phyloP scores from a whole-genome alignment of 495 filamentous ascomycete species.

The Penicillium angulare region DNA sequence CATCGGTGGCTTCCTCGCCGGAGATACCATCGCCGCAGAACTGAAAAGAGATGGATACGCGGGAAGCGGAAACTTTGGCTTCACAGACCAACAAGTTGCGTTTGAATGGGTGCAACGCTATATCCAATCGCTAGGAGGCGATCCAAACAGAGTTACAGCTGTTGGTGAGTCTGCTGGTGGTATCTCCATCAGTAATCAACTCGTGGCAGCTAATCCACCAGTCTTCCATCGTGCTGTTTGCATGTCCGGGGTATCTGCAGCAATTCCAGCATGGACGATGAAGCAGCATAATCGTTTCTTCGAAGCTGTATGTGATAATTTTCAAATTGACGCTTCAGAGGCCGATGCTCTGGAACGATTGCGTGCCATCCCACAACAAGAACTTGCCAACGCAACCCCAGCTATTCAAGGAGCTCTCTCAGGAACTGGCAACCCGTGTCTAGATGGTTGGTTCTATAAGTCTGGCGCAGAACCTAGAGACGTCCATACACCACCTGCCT shows the following conservation, averaged over 20 bases:
- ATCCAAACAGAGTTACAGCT: constrained; percentile 3
- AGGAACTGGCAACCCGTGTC: constrained; percentile 18
- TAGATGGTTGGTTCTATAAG: constrained; percentile 32
- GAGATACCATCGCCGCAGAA: constrained; percentile 1
- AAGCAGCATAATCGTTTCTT: constrained; percentile 7
- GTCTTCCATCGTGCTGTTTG: constrained; percentile 8
- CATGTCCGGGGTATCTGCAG: constrained; percentile 9
- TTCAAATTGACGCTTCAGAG: neutral
- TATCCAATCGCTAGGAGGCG: constrained; percentile 2
- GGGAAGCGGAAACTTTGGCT: constrained; percentile 11
- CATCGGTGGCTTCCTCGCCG: constrained; percentile 10
- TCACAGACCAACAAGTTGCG: constrained; percentile 10
- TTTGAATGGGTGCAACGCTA: constrained; percentile 7
- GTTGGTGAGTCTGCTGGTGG: constrained; percentile 8
- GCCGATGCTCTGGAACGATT: constrained; percentile 5
- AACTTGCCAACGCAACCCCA: constrained; percentile 5
- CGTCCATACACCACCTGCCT: constrained; percentile 18
- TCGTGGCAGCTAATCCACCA: constrained; percentile 2
- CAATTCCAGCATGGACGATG: neutral
- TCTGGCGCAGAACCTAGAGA: constrained; percentile 12
- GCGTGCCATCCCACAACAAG: constrained; percentile 4
- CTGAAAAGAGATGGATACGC: constrained; percentile 1
- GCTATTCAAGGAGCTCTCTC: constrained; percentile 6
- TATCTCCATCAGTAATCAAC: constrained; percentile 9
- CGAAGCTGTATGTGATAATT: constrained; percentile 3